Conservation (phyloP, 768 basidiomycete genomes). For the Wakefieldia striispora region DNA sequence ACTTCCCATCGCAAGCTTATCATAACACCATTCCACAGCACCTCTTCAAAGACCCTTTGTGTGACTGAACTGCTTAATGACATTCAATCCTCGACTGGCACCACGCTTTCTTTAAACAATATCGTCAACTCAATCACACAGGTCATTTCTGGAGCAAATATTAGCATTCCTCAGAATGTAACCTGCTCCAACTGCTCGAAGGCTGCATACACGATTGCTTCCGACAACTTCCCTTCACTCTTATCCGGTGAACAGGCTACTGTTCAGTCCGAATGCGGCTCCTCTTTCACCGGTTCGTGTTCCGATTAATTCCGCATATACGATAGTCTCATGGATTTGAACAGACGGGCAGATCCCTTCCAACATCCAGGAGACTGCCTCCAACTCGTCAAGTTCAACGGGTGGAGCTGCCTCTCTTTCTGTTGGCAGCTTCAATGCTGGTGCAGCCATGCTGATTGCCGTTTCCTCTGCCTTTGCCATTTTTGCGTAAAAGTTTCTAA, state of each 20-base stretch:
- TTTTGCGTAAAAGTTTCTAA: conserved; percentile 18
- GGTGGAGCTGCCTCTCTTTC: conserved; percentile 23
- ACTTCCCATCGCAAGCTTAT: background rate
- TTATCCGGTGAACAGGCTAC: conserved; percentile 26
- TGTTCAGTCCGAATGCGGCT: conserved; percentile 42
- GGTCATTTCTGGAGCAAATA: conserved; percentile 1
- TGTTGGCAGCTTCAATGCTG: conserved; percentile 20
- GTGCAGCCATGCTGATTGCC: conserved; percentile 29
- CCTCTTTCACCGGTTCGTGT: conserved; percentile 50
- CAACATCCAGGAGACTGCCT: conserved; percentile 20
- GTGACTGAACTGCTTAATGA: conserved; percentile 53
- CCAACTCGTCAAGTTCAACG: conserved; percentile 20
- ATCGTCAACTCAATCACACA: conserved; percentile 13
- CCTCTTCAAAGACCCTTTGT: conserved; percentile 47
- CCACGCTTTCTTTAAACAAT: conserved; percentile 20
- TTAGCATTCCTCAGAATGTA: conserved; percentile 35
- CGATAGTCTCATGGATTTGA: conserved; percentile 2
- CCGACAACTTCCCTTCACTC: conserved; percentile 35
- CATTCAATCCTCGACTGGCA: conserved; percentile 38
- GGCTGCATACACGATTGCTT: conserved; percentile 45
- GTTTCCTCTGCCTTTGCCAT: conserved; percentile 35
- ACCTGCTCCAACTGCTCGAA: conserved; percentile 56
- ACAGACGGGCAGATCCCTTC: conserved; percentile 33
- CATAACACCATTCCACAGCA: conserved; percentile 20
- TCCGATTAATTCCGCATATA: background rate